phyloP scores from a whole-genome alignment of 352 stramenopile genomes.

The Phytophthora sansomeana region DNA sequence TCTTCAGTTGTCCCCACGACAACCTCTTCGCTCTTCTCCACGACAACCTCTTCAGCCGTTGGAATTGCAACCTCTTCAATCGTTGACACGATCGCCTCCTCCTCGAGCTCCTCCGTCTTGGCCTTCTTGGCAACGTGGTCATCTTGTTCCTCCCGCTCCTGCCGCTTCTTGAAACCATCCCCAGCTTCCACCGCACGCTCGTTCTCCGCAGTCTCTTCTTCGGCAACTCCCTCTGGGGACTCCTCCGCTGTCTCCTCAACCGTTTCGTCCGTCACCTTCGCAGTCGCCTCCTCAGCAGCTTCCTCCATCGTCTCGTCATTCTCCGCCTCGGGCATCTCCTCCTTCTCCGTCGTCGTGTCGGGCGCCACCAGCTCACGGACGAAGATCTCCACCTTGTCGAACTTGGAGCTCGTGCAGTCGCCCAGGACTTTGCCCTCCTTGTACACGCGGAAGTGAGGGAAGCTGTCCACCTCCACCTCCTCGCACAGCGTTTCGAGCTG shows the following conservation, averaged over 20 bases:
- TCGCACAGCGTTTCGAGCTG: constrained; percentile 72
- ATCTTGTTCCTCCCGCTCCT: constrained; percentile 43
- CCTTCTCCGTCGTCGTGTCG: constrained; percentile 11
- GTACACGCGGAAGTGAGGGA: constrained; percentile 84
- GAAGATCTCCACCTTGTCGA: constrained; percentile 67
- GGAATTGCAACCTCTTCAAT: background rate
- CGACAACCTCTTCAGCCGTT: background rate
- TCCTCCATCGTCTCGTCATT: background rate
- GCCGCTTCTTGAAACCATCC: constrained; percentile 38
- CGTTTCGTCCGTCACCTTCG: constrained; percentile 1
- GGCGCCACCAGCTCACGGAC: constrained; percentile 32
- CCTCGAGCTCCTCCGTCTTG: constrained; percentile 30
- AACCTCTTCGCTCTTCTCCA: background rate
- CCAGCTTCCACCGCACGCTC: constrained; percentile 9
- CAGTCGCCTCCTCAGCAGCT: too few relatives aligned
- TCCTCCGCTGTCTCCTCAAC: constrained; percentile 2
- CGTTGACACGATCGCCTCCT: background rate
- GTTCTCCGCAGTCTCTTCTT: constrained; percentile 3
- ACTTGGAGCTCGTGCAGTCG: constrained; percentile 78
- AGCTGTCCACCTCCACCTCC: constrained; percentile 78
- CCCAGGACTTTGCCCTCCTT: constrained; percentile 58
- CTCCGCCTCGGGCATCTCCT: constrained; percentile 18
- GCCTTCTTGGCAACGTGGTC: constrained; percentile 36
- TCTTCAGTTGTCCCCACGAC: background rate
- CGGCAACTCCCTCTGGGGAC: background rate